phyloP scores from a whole-genome alignment of 2,329 filamentous ascomycete genomes.

The Trichoderma gracile region DNA sequence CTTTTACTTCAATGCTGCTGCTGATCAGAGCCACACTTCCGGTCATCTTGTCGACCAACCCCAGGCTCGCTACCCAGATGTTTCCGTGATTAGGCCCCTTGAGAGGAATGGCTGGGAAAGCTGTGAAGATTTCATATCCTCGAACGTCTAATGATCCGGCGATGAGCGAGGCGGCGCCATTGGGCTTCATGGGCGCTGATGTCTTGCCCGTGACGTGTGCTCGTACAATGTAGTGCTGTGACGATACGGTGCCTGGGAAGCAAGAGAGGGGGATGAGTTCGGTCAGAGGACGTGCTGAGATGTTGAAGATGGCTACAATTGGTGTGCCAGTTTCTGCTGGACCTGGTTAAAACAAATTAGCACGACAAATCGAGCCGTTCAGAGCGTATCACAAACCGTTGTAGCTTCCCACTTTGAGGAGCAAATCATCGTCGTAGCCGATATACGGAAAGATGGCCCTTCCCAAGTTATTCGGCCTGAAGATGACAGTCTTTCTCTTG shows the following conservation, averaged over 20 bases:
- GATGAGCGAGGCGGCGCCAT: constrained; percentile 54
- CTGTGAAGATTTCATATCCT: constrained; percentile 80
- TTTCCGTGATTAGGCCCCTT: constrained; percentile 38
- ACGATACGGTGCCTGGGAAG: constrained; percentile 68
- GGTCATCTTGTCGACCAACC: constrained; percentile 85
- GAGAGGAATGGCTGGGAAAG: constrained; percentile 66
- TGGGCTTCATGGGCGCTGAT: constrained; percentile 51
- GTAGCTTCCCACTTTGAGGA: constrained; percentile 79
- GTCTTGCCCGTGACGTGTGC: constrained; percentile 68
- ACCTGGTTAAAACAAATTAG: constrained; percentile 36
- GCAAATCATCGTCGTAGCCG: constrained; percentile 68
- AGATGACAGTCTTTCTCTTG: constrained; percentile 72
- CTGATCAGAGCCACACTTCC: constrained; percentile 74
- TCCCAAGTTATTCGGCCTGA: constrained; percentile 74
- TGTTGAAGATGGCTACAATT: constrained; percentile 84
- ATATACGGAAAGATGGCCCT: constrained; percentile 73
- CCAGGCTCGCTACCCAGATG: constrained; percentile 67
- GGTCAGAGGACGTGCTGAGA: constrained; percentile 60
- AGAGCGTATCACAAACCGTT: constrained; percentile 54
- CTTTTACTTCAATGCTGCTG: constrained; percentile 56
- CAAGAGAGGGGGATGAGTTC: constrained; percentile 69
- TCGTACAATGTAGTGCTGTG: constrained; percentile 67
- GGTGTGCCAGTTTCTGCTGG: constrained; percentile 65
- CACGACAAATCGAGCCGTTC: not conserved
- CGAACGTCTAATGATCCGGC: constrained; percentile 61